Evolutionary conservation across 257 asterid genomes (phyloP), one percentile per base, ranked within the genome.

Genomic region (Solanum bulbocastanum): DNA sequence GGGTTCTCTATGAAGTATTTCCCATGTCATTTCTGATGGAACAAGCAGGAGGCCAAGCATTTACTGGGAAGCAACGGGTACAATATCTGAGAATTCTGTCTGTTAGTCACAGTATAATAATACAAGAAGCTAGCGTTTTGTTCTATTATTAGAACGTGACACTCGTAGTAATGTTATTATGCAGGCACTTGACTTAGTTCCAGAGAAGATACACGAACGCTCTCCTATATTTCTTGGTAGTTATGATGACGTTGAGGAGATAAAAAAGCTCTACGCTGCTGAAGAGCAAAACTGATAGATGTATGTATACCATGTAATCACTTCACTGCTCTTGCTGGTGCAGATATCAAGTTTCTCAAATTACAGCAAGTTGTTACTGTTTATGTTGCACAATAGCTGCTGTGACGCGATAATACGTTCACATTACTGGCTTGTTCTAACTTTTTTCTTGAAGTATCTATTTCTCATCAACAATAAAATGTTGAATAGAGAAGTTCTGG

Each of bases 21-120:
- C 99, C 99, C 44, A 96, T 97, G 99, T 93, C 99, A 46, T 97
- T 92, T 92, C 91, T 97, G 95, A 92, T 97, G 94, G 99, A 97
- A 91, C 98, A 97, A 93, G 99, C 99, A 1, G 99, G 99, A 86
- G 99, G 99, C 56, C 99, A 97, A 84, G 91, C 99, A 3, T 97
- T 97, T 85, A 96, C 99, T 0, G 99, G 99, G 89, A 96, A 97
- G 93, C 91, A 92, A 44, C 88, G 98, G 94, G 99, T 95, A 94
- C 39, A 87, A 74, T 60, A 49, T 49, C 42, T 9, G 10, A 32
- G 23, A 4, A 71, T 71, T 71, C 42, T 16, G 11, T 79, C 62
- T 79, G 20, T 40, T 15, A 32, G 84, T 14, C 65, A 79, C 39
- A 25, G 15, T 79, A 79, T 25, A 79, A 42, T 27, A 16, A 16